Percentiles rank a stretch among this genome's conserved stretches.
Evolutionary conservation across 768 basidiomycete species (phyloP).

Genomic region (Termitomyces sp.): DNA sequence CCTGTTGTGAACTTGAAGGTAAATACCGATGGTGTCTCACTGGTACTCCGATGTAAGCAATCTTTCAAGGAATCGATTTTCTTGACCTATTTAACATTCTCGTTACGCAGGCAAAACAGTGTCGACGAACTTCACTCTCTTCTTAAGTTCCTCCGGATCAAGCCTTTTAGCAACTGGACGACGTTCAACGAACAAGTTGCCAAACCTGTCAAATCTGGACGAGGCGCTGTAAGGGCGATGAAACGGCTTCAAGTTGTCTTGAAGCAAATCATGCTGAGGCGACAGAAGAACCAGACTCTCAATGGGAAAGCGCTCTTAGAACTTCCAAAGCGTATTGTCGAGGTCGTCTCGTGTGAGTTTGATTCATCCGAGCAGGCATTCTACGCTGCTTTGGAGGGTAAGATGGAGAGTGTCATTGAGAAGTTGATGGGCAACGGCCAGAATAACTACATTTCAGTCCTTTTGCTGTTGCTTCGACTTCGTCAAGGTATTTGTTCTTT

Average conservation of each 20-base stretch:
- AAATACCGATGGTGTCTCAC: constrained; percentile 89
- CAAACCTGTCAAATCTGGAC: constrained; percentile 72
- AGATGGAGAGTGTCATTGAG: constrained; percentile 64
- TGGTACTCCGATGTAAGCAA: constrained; percentile 68
- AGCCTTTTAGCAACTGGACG: constrained; percentile 76
- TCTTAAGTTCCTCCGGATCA: constrained; percentile 82
- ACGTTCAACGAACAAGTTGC: constrained; percentile 78
- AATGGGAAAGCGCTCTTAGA: constrained; percentile 83
- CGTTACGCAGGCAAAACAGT: constrained; percentile 67
- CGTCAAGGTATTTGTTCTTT: constrained; percentile 70
- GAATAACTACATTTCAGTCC: constrained; percentile 65
- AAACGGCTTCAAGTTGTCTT: constrained; percentile 86
- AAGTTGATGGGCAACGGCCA: constrained; percentile 58
- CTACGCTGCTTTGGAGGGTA: constrained; percentile 67
- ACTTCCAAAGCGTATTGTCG: constrained; percentile 70
- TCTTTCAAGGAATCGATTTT: background rate
- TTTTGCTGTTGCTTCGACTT: constrained; percentile 72
- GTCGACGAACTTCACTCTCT: constrained; percentile 89
- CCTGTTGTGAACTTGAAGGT: constrained; percentile 71
- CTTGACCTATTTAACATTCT: constrained; percentile 26
- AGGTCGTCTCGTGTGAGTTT: constrained; percentile 75
- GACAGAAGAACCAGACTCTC: constrained; percentile 67
- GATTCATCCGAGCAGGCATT: constrained; percentile 74
- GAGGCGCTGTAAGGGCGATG: constrained; percentile 62
- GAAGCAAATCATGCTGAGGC: constrained; percentile 84